Evolutionary conservation across 495 filamentous ascomycete genomes (phyloP).

Genomic region (Xanthoparmelia taractica): DNA sequence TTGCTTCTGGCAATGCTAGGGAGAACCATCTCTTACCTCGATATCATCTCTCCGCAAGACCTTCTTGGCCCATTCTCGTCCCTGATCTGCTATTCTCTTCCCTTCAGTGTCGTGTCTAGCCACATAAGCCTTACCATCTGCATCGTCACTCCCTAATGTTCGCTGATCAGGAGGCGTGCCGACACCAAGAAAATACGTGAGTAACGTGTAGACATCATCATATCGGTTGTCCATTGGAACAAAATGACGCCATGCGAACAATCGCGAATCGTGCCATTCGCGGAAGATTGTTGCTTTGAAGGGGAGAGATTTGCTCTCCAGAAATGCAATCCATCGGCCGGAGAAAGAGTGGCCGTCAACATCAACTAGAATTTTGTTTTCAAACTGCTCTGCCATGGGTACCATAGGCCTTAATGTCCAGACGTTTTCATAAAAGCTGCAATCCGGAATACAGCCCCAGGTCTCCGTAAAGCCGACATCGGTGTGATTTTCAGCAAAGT

Average conservation of each 20-base stretch:
- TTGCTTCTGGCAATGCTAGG: not conserved
- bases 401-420: constrained; percentile 28
- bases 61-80: constrained; percentile 59
- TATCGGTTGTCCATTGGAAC: constrained; percentile 83
- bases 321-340: constrained; percentile 62
- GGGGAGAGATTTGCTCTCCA: constrained; percentile 54
- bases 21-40: constrained; percentile 33
- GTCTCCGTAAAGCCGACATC: constrained; percentile 39
- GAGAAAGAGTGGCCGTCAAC: constrained; percentile 69
- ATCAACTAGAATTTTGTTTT: constrained; percentile 55
- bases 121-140: constrained; percentile 24
- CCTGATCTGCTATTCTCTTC: constrained; percentile 52
- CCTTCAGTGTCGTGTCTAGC: constrained; percentile 51
- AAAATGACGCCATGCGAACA: constrained; percentile 66
- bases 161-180: constrained; percentile 32
- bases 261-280: constrained; percentile 66
- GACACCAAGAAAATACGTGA: constrained; percentile 69
- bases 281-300: constrained; percentile 68
- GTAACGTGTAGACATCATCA: constrained; percentile 64
- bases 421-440: constrained; percentile 35
- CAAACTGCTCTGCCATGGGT: constrained; percentile 46
- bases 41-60: constrained; percentile 67
- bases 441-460: constrained; percentile 38
- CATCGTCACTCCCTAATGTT: constrained; percentile 24
- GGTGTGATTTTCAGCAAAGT: constrained; percentile 37